Conservation (phyloP, 176 grass and related monocot genomes). For the Oryza australiensis region DNA sequence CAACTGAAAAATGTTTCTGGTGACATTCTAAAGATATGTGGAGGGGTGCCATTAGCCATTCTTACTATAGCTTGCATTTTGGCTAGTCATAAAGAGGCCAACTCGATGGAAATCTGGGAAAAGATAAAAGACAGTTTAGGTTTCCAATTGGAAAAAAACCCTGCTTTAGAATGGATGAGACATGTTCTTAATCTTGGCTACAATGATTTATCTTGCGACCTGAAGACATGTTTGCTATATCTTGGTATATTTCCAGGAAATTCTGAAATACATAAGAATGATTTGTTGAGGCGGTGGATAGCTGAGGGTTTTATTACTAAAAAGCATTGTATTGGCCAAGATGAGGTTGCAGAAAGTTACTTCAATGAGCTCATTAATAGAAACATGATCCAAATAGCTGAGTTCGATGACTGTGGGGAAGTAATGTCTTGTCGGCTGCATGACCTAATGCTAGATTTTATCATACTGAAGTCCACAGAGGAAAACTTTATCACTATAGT, state of each 20-base stretch:
- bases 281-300: slow-evolving; percentile 22
- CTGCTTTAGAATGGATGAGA: background rate
- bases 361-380: slow-evolving; percentile 16
- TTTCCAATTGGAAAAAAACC: background rate
- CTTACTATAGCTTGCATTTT: slow-evolving; percentile 13
- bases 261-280: background rate
- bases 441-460: slow-evolving; percentile 27
- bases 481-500: slow-evolving; percentile 30
- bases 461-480: slow-evolving; percentile 15
- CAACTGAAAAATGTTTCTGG: background rate
- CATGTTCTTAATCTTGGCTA: slow-evolving; percentile 20
- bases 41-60: slow-evolving; percentile 30
- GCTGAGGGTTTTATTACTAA: slow-evolving; percentile 17
- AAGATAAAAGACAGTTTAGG: background rate
- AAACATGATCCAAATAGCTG: slow-evolving; percentile 26
- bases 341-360: background rate
- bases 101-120: background rate
- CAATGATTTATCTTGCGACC: background rate
- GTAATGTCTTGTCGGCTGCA: slow-evolving; percentile 26
- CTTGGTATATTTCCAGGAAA: slow-evolving; percentile 35
- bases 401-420: slow-evolving; percentile 5
- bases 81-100: background rate
- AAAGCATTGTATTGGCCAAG: background rate
- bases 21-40: slow-evolving; percentile 31
- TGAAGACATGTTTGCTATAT: slow-evolving; percentile 3